Evolutionary conservation across 2,329 filamentous ascomycete species (phyloP).

Genomic region (Aspergillus niger): DNA sequence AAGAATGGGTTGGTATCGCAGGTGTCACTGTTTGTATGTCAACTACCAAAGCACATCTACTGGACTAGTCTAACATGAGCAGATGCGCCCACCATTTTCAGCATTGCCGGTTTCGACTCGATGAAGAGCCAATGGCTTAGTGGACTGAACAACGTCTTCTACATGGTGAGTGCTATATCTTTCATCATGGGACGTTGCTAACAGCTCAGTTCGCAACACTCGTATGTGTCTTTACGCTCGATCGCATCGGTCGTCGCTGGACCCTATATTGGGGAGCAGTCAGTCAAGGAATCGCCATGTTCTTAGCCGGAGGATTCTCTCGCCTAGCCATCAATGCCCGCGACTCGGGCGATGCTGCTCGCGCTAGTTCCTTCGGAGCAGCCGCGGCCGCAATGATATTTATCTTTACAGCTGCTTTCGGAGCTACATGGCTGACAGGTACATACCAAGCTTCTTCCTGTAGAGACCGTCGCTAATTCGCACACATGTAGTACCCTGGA

Average conservation of each 20-base stretch:
- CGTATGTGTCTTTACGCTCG: constrained; percentile 69
- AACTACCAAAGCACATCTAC: neutral
- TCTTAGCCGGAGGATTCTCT: constrained; percentile 65
- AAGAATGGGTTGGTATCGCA: constrained; percentile 70
- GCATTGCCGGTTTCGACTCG: constrained; percentile 65
- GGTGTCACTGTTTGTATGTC: constrained; percentile 63
- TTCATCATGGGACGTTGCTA: neutral
- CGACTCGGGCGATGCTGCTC: constrained; percentile 47
- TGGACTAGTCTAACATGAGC: neutral
- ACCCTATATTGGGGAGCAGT: constrained; percentile 69
- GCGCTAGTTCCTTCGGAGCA: constrained; percentile 58
- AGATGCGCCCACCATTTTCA: constrained; percentile 60
- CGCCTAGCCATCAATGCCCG: constrained; percentile 55
- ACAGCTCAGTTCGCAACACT: constrained; percentile 61
- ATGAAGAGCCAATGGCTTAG: constrained; percentile 65
- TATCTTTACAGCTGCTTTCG: constrained; percentile 66
- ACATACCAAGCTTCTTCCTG: constrained; percentile 62
- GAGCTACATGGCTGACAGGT: constrained; percentile 60
- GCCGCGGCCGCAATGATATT: constrained; percentile 73
- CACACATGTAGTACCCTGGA: constrained; percentile 52
- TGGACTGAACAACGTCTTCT: constrained; percentile 59
- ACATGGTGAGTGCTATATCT: constrained; percentile 48
- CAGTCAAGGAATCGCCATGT: constrained; percentile 67
- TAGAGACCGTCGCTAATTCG: constrained; percentile 54
- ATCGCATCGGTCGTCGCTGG: constrained; percentile 68